Base-by-base conservation (phyloP, 1,284 basidiomycete genomes). In the Cutaneotrichosporon sp. region DNA sequence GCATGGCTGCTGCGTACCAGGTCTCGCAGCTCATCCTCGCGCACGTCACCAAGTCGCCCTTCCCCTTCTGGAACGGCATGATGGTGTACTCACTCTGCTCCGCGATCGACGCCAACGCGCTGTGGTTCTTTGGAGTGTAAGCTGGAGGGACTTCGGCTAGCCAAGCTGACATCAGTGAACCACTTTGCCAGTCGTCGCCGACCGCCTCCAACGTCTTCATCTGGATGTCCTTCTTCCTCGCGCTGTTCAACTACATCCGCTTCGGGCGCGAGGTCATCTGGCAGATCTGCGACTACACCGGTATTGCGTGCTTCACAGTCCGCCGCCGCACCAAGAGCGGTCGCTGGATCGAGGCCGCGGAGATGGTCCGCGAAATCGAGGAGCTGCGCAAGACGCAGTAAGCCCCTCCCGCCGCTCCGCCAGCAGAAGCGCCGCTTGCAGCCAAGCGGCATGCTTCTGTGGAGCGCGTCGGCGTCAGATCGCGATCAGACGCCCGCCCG, bases 21-120 rank as follows among this genome's bases (percentile, higher is more conserved):
- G 95, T 97, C 49, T 92, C 92, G 38, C 83, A 90, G 68, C 90
- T 98, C 81, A 98, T 98, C 74, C 81, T 97, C 36, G 92, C 94
- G 0, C 95, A 99, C 78, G 87, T 98, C 45, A 95, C 93, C 55
- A 87, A 87, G 67, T 84, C 85, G 43, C 82, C 87, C 7, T 97
- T 97, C 82, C 95, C 95, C 0, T 84, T 85, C 76, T 94, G 89
- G 87, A 92, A 97, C 78, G 84, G 86, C 68, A 86, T 93, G 75
- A 93, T 93, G 87, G 76, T 93, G 10, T 91, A 89, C 87, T 90
- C 87, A 65, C 76, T 87, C 6, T 73, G 93, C 14, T 89, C 88
- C 4, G 89, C 89, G 0, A 59, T 92, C 27, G 95, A 99, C 75
- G 93, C 90, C 10, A 91, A 92, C 76, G 76, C 91, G 56, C 86